Percentiles rank a stretch among this genome's conserved stretches.
These are phyloP conservation scores for Dissophora globulifera DNA, from an alignment of 192 early-diverging fungal genomes.

Conservation along the genomic window DNA sequence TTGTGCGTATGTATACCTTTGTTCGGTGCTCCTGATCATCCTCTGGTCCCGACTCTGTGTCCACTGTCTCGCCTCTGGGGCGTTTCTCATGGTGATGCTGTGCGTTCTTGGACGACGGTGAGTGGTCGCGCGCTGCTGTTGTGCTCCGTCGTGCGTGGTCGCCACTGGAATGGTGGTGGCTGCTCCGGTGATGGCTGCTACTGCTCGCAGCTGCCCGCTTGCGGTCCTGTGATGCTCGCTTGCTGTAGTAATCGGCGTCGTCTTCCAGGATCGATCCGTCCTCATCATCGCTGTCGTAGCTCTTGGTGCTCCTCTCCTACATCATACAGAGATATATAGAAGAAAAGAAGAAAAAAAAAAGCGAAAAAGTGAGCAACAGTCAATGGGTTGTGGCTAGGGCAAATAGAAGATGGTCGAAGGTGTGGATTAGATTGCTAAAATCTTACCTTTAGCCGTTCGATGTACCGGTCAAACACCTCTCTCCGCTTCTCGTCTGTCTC, in stretches of 20 bases:
- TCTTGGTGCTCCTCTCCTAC: constrained; percentile 57
- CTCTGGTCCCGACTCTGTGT: constrained; percentile 2
- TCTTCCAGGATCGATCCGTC: constrained; percentile 70
- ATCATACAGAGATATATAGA: not conserved
- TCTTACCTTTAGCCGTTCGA: constrained; percentile 71
- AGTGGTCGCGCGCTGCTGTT: constrained; percentile 4
- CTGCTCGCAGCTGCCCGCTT: constrained; percentile 4
- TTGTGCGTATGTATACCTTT: constrained; percentile 10
- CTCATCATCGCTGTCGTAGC: constrained; percentile 72
- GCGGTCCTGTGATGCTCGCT: not conserved
- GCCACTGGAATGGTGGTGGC: constrained; percentile 1
- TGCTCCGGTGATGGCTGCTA: constrained; percentile 16
- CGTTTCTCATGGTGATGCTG: constrained; percentile 15
- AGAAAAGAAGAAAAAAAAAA: no score
- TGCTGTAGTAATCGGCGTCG: constrained; percentile 49
- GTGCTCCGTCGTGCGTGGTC: constrained; percentile 21
- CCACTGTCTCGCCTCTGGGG: not conserved
- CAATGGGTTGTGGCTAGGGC: no score
- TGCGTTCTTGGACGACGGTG: constrained; percentile 14
- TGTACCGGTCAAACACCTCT: constrained; percentile 79
- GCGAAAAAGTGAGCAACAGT: no score
- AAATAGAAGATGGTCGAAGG: no score
- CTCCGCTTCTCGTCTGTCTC: constrained; percentile 71
- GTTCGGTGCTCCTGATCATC: constrained; percentile 12
- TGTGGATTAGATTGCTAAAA: no score